phyloP scores from a whole-genome alignment of 176 grass and related monocot genomes.

The Oryza brachyantha region DNA sequence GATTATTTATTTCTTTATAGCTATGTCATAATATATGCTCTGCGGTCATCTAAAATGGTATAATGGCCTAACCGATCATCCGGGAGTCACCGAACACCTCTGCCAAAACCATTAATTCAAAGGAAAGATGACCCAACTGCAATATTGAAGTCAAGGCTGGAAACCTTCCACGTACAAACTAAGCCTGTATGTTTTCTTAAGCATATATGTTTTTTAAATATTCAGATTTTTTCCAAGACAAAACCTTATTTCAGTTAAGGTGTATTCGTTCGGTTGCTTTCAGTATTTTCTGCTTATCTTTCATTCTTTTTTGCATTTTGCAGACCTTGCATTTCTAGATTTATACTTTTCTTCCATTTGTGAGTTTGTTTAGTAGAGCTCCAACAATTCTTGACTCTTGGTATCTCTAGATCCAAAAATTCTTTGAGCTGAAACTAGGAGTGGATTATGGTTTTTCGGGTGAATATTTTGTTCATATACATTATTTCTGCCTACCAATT shows the following conservation, averaged over 20 bases:
- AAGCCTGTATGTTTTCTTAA: conserved; percentile 71
- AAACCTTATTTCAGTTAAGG: not conserved
- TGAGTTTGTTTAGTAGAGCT: not conserved
- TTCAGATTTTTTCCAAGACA: not conserved
- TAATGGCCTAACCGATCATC: too few relatives aligned
- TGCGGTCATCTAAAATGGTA: too few relatives aligned
- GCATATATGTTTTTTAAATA: not conserved
- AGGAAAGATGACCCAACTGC: conserved; percentile 95
- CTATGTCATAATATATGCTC: too few relatives aligned
- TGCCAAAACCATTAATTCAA: conserved; percentile 90
- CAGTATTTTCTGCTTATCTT: too few relatives aligned
- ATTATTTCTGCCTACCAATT: not conserved
- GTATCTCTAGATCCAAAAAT: too few relatives aligned
- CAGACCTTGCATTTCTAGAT: not conserved
- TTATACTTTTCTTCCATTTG: not conserved
- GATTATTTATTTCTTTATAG: too few relatives aligned
- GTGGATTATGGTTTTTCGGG: not conserved
- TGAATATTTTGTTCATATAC: not conserved
- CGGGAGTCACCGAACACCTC: too few relatives aligned
- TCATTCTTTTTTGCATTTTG: not conserved
- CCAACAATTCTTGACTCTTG: not conserved
- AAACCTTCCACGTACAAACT: conserved; percentile 91
- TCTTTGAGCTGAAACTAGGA: too few relatives aligned
- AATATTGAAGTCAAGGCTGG: conserved; percentile 94
- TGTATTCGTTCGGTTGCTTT: too few relatives aligned